Conservation (phyloP, 2,329 filamentous ascomycete genomes). For the Fusarium irregulare region DNA sequence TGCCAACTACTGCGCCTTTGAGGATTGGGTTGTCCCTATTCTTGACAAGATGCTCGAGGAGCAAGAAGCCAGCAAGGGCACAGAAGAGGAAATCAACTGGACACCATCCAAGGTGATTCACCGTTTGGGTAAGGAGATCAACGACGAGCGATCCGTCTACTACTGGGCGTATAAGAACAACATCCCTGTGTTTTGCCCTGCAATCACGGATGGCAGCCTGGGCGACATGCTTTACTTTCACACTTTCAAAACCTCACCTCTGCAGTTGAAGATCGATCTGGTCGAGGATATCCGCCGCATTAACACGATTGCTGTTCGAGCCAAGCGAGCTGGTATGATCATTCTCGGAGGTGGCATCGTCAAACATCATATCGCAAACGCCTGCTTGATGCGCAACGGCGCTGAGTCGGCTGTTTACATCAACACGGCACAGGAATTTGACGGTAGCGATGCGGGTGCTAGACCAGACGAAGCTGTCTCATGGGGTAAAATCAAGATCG, state of each 20-base stretch:
- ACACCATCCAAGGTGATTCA: constrained; percentile 93
- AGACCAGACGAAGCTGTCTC: constrained; percentile 96
- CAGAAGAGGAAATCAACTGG: constrained; percentile 82
- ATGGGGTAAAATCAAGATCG: constrained; percentile 97
- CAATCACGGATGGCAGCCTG: constrained; percentile 91
- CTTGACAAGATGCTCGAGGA: constrained; percentile 94
- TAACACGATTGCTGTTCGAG: constrained; percentile 90
- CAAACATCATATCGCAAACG: constrained; percentile 99
- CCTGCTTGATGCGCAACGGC: constrained; percentile 96
- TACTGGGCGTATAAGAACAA: constrained; percentile 99
- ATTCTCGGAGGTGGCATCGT: constrained; percentile 94
- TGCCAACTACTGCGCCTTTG: constrained; percentile 93
- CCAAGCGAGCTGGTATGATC: constrained; percentile 92
- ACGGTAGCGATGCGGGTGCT: constrained; percentile 95
- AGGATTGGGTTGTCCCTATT: constrained; percentile 97
- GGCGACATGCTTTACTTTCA: constrained; percentile 99
- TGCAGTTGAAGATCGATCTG: constrained; percentile 86
- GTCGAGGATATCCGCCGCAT: constrained; percentile 93
- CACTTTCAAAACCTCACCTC: constrained; percentile 88
- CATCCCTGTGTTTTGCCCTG: constrained; percentile 97
- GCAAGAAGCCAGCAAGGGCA: constrained; percentile 82
- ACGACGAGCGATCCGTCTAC: constrained; percentile 89
- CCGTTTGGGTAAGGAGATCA: constrained; percentile 91
- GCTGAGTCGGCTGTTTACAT: constrained; percentile 97
- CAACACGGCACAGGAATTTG: constrained; percentile 97